phyloP scores from a whole-genome alignment of 2,329 filamentous ascomycete species.

The Daldinia sp. region DNA sequence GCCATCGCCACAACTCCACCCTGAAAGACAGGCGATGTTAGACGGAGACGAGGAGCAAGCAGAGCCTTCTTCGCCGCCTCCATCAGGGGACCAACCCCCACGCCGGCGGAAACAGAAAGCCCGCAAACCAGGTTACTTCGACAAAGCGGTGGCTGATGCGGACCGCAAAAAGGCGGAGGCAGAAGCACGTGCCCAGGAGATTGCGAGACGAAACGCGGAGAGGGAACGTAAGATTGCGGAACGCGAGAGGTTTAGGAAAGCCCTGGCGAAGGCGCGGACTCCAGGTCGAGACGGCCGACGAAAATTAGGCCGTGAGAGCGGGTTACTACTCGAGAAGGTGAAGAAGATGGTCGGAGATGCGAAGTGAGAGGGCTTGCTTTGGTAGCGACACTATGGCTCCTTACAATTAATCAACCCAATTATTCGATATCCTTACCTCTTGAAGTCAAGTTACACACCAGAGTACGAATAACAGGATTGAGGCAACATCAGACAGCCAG shows the following conservation, averaged over 20 bases:
- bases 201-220: constrained; percentile 67
- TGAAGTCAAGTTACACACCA: neutral
- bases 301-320: constrained; percentile 85
- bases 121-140: constrained; percentile 70
- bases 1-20: constrained; percentile 53
- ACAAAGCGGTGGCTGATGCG: constrained; percentile 69
- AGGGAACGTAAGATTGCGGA: constrained; percentile 74
- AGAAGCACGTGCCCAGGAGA: constrained; percentile 59
- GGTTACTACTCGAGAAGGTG: constrained; percentile 80
- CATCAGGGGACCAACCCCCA: constrained; percentile 34
- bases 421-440: neutral
- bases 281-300: constrained; percentile 77
- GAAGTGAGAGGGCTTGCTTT: constrained; percentile 23
- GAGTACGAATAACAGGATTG: neutral
- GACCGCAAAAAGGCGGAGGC: constrained; percentile 58
- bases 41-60: constrained; percentile 48
- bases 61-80: constrained; percentile 26
- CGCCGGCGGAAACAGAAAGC: constrained; percentile 54
- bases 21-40: constrained; percentile 57
- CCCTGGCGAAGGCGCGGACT: constrained; percentile 79
- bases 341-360: constrained; percentile 73
- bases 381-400: neutral
- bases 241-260: constrained; percentile 72
- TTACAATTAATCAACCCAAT: neutral
- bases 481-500: neutral